Evolutionary conservation across 1,284 basidiomycete genomes (phyloP), one percentile per base, ranked within the genome.

Genomic region (Pulchroboletus neoregius): DNA sequence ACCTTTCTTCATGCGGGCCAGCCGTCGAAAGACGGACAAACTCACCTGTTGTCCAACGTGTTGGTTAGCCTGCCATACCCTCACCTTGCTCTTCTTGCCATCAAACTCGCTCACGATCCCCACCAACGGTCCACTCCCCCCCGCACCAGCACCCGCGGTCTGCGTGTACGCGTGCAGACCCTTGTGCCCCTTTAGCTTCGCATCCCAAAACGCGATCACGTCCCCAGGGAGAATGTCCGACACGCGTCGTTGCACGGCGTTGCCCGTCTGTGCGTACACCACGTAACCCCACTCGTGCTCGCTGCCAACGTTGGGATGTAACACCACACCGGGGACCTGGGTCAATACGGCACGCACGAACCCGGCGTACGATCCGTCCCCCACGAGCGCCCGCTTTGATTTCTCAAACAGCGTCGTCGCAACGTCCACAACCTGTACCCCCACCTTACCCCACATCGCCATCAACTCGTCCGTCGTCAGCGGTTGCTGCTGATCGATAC

Each of bases 141-240:
- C 83, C 79, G 5, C n/a, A 3, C 27, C 31, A 0, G 16, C 30
- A 4, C 57, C 55, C 0, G 82, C 75, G 61, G 71, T 69, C 72
- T 79, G 78, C 49, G 73, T 76, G 63, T 95, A 94, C 39, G 75
- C 72, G 40, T 84, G 78, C 42, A 95, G 65, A 1, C 84, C 82
- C 66, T 92, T 94, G 61, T 92, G 87, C 0, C 94, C 93, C 64
- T 92, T 94, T 58, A 97, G 73, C 63, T 81, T 85, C 43, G 87
- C 89, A 45, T 91, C 87, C 45, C 76, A 70, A 54, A 94, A 68
- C 42, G 81, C 77, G 33, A 92, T 74, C 5, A 96, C 69, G 67
- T 96, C 93, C 2, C 93, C 93, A 0, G 91, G 84, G 71, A 91
- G 75, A 47, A 92, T 87, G 44, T 94, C 91, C 58, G 84, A 87